Percentiles rank a stretch among this genome's conserved stretches.
phyloP scores from a whole-genome alignment of 768 basidiomycete species.

The Calvatia gigantea region DNA sequence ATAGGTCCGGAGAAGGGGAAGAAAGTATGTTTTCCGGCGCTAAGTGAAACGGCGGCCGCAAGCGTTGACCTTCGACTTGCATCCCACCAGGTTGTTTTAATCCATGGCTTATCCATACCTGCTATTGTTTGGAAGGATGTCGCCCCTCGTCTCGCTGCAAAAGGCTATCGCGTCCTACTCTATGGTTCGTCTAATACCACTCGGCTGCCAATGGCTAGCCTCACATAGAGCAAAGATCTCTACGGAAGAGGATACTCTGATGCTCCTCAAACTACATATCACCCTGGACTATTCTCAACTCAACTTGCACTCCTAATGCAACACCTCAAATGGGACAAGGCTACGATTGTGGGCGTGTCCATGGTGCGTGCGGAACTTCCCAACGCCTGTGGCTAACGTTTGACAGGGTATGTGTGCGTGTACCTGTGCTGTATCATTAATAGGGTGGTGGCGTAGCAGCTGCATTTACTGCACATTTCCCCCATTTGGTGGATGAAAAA shows the following conservation, averaged over 20 bases:
- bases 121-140: slow-evolving; percentile 77
- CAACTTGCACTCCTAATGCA: slow-evolving; percentile 86
- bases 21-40: slow-evolving; percentile 41
- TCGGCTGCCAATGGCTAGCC: not conserved
- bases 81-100: slow-evolving; percentile 57
- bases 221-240: slow-evolving; percentile 45
- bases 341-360: slow-evolving; percentile 65
- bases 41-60: not conserved
- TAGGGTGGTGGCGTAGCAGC: slow-evolving; percentile 75
- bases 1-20: slow-evolving; percentile 66
- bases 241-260: slow-evolving; percentile 85
- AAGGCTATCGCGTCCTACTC: slow-evolving; percentile 69
- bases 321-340: slow-evolving; percentile 67
- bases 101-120: slow-evolving; percentile 77
- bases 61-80: not conserved
- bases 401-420: not conserved
- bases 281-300: slow-evolving; percentile 59
- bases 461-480: slow-evolving; percentile 69
- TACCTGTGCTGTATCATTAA: slow-evolving; percentile 2
- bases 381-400: not conserved
- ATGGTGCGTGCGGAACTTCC: slow-evolving; percentile 49
- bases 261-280: slow-evolving; percentile 68
- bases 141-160: slow-evolving; percentile 56
- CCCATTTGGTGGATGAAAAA: slow-evolving; percentile 62
- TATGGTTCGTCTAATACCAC: slow-evolving; percentile 49